phyloP scores from a whole-genome alignment of 2,329 filamentous ascomycete genomes.

The Hawksworthiomyces lignivorus region DNA sequence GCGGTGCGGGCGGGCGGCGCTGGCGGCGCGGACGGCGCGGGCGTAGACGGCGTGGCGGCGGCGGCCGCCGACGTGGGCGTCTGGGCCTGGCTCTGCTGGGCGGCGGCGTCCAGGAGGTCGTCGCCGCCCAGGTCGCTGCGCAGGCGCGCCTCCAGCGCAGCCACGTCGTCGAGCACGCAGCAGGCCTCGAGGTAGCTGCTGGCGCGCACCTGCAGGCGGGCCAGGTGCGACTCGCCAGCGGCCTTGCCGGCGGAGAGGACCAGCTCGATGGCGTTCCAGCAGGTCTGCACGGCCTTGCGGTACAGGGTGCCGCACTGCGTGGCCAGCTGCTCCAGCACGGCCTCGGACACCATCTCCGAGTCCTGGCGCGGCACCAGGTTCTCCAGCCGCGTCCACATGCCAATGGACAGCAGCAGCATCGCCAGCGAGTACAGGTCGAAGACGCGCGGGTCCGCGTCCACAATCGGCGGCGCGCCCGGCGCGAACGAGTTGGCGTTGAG shows the following conservation, averaged over 20 bases:
- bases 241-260: slow-evolving; percentile 34
- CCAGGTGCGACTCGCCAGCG: slow-evolving; percentile 45
- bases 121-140: slow-evolving; percentile 36
- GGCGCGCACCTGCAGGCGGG: slow-evolving; percentile 44
- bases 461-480: slow-evolving; percentile 33
- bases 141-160: slow-evolving; percentile 46
- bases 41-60: background rate
- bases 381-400: slow-evolving; percentile 64
- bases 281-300: slow-evolving; percentile 65
- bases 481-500: slow-evolving; percentile 48
- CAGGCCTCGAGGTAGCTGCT: slow-evolving; percentile 55
- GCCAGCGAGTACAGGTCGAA: slow-evolving; percentile 67
- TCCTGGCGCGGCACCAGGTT: slow-evolving; percentile 38
- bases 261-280: slow-evolving; percentile 62
- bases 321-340: slow-evolving; percentile 54
- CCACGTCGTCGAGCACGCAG: slow-evolving; percentile 52
- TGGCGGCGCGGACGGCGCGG: slow-evolving; percentile 2
- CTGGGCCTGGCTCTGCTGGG: slow-evolving; percentile 8
- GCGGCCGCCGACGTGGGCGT: background rate
- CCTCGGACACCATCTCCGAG: slow-evolving; percentile 48
- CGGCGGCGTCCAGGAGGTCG: background rate
- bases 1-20: slow-evolving; percentile 1
- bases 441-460: slow-evolving; percentile 47
- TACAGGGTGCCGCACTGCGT: slow-evolving; percentile 67
- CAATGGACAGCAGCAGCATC: slow-evolving; percentile 65